A percentile compares a stretch with the other conserved stretches of the same genome.
These are phyloP conservation scores for Botrytis hyacinthi DNA, from an alignment of 2,329 filamentous ascomycete genomes.

Conservation along the genomic window DNA sequence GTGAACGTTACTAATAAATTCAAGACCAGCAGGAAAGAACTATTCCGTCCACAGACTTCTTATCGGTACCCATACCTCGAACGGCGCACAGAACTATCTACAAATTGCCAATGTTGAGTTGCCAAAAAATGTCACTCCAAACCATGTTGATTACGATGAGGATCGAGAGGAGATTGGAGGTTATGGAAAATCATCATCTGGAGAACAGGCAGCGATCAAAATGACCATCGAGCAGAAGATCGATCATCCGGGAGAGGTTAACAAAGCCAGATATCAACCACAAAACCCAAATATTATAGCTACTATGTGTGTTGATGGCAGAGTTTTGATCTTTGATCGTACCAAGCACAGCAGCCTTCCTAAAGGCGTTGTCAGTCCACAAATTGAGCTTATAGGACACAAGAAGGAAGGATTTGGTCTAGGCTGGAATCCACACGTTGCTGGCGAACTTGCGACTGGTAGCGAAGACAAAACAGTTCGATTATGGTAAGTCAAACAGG, in stretches of 20 bases:
- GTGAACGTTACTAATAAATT: slow-evolving; percentile 13
- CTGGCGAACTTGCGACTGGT: slow-evolving; percentile 81
- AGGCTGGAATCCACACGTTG: slow-evolving; percentile 79
- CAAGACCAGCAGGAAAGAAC: slow-evolving; percentile 74
- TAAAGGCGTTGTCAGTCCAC: slow-evolving; percentile 50
- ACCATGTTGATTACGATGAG: slow-evolving; percentile 84
- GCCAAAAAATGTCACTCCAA: slow-evolving; percentile 72
- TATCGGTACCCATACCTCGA: slow-evolving; percentile 91
- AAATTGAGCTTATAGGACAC: slow-evolving; percentile 74
- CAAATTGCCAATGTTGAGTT: slow-evolving; percentile 94
- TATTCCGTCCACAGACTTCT: slow-evolving; percentile 85
- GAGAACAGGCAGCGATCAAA: slow-evolving; percentile 71
- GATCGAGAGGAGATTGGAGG: slow-evolving; percentile 91
- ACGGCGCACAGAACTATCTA: slow-evolving; percentile 81
- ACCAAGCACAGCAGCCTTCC: slow-evolving; percentile 87
- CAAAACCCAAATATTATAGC: slow-evolving; percentile 97
- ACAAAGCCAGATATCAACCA: slow-evolving; percentile 96
- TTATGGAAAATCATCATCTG: slow-evolving; percentile 67
- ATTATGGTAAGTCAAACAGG: slow-evolving; percentile 64
- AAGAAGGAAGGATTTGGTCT: slow-evolving; percentile 87
- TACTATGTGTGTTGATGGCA: slow-evolving; percentile 83
- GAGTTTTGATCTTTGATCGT: slow-evolving; percentile 89
- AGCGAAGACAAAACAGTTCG: slow-evolving; percentile 90
- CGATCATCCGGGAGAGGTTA: slow-evolving; percentile 93
- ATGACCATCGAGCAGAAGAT: slow-evolving; percentile 95